Conservation (phyloP, 495 filamentous ascomycete species). For the Cudoniella acicularis region DNA sequence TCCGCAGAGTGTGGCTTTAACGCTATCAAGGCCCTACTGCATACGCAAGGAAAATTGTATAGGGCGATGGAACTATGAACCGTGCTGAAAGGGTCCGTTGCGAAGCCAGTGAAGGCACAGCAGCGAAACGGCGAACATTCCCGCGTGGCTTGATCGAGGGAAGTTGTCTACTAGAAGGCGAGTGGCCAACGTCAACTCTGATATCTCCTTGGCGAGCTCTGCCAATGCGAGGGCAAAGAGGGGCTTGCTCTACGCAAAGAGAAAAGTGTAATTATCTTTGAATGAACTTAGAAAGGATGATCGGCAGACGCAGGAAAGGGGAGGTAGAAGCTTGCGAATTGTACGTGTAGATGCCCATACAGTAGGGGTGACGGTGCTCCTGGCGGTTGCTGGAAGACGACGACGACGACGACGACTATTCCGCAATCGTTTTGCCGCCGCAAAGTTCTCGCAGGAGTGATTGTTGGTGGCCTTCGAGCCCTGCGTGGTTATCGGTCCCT, state of each 20-base stretch:
- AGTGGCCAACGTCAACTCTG: background rate
- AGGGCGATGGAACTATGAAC: background rate
- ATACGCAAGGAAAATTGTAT: background rate
- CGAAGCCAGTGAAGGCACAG: background rate
- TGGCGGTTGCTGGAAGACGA: background rate
- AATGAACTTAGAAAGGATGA: too few species aligned
- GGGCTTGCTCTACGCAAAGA: background rate
- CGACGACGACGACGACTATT: too few species aligned
- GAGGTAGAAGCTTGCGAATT: background rate
- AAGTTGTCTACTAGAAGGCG: background rate
- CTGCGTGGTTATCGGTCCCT: too few species aligned
- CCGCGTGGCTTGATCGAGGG: conserved; percentile 15
- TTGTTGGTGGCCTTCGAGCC: too few species aligned
- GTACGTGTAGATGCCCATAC: background rate
- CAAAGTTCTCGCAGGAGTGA: too few species aligned
- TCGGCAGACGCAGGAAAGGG: background rate
- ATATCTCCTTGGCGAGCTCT: conserved; percentile 6
- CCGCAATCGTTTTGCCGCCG: too few species aligned
- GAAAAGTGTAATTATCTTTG: background rate
- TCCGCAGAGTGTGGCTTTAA: background rate
- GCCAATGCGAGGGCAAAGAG: background rate
- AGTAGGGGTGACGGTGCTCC: background rate
- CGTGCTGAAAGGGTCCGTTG: too few species aligned
- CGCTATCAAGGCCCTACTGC: background rate
- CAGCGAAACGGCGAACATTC: conserved; percentile 18